These are phyloP conservation scores for Sonneratia alba DNA, from an alignment of 345 rosid species.

Conservation along the genomic window DNA sequence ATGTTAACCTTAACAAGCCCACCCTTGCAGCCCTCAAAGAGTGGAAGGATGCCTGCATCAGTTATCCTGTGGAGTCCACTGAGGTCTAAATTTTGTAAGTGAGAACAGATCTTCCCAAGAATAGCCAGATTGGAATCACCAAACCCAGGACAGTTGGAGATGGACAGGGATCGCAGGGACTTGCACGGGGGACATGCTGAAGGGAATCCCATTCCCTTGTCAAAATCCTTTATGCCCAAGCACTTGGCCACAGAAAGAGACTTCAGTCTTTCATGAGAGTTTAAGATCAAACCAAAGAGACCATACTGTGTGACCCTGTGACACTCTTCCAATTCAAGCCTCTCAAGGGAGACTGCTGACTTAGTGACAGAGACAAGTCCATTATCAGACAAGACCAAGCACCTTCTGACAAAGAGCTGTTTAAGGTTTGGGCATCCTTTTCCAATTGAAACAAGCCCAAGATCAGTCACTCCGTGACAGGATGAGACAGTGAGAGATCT, in stretches of 20 bases:
- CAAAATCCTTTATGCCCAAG: conserved; percentile 57
- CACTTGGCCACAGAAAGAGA: conserved; percentile 58
- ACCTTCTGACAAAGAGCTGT: conserved; percentile 42
- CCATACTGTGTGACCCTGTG: conserved; percentile 89
- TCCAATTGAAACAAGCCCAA: conserved; percentile 63
- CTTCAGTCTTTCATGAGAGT: conserved; percentile 64
- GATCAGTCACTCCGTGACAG: conserved; percentile 69
- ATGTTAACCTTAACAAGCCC: conserved; percentile 76
- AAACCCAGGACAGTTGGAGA: conserved; percentile 81
- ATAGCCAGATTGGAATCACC: conserved; percentile 56
- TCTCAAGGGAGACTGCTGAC: conserved; percentile 56
- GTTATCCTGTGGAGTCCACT: conserved; percentile 58
- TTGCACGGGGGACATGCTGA: conserved; percentile 26
- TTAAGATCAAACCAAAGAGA: conserved; percentile 59
- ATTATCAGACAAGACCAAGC: conserved; percentile 55
- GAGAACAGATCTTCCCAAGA: conserved; percentile 74
- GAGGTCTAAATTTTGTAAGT: conserved; percentile 53
- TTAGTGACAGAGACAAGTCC: conserved; percentile 72
- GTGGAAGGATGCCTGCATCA: conserved; percentile 59
- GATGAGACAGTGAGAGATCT: conserved; percentile 50
- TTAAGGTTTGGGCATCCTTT: conserved; percentile 78
- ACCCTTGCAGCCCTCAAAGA: conserved; percentile 41
- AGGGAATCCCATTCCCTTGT: conserved; percentile 20
- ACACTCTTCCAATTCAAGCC: conserved; percentile 84
- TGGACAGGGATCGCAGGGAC: conserved; percentile 48